Base-by-base conservation (phyloP, 139 green algal species). In the Chlorella sp. region DNA sequence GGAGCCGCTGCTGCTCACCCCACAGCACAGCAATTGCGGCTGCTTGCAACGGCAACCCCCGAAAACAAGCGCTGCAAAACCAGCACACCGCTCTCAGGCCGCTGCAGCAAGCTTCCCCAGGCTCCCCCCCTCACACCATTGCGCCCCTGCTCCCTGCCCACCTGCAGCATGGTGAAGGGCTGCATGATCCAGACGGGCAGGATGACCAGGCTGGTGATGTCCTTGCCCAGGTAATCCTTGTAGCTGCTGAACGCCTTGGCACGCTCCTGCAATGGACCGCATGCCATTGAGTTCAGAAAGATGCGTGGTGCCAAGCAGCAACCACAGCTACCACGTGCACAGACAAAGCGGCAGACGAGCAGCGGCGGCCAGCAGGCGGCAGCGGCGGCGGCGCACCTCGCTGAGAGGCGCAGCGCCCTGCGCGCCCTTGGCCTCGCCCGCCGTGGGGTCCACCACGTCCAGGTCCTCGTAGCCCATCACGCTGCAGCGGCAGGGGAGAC, bases 131-230 rank as follows among this genome's bases (percentile, higher is more conserved):
- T 11, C 46, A 8, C 46, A 11, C 46, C 46, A 19, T 8, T 16
- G 51, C 51, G 13, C 24, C 13, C 51, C 46, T 17, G 44, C 51
- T 60, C 13, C 51, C 46, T 17, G 44, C 79, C 43, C 64, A 84
- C 79, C 79, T 84, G 79, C 30, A 84, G 79, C 85, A 98, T 98
- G 65, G 93, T 97, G 90, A 98, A 97, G 17, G 97, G 97, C 94
- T 99, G 96, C 96, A 99, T 99, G 86, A 99, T 97, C 92, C 94
- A 99, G 20, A 98, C 93, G 0, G 97, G 97, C 84, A 99, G 90
- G 56, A 95, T 97, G 43, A 99, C 91, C 80, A 99, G 87, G 11
- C 91, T 96, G 38, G 94, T 98, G 86, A 98, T 95, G 83, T 98
- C 95, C 85, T 94, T 95, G 41, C 95, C 95, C 34, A 98, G 93